Percentiles rank a stretch among this genome's conserved stretches.
These are phyloP conservation scores for Ailanthus altissimus DNA, from an alignment of 345 rosid genomes.

Conservation along the genomic window DNA sequence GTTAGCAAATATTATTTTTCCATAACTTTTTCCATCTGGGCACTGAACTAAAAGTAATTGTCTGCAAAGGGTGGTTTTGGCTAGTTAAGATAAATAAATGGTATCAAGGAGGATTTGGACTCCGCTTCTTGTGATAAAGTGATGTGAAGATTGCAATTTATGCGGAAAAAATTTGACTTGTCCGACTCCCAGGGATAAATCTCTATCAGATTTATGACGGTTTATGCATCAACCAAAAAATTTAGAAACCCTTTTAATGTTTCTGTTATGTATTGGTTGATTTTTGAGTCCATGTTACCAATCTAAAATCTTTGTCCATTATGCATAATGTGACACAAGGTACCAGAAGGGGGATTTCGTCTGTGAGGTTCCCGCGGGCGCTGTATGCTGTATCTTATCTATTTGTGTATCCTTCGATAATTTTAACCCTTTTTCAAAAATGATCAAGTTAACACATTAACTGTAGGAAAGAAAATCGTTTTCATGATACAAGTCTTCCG, in stretches of 20 bases:
- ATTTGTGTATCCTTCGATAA: neutral
- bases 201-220: neutral
- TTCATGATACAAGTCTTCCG: neutral
- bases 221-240: constrained; percentile 2
- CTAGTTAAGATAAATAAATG: neutral
- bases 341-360: neutral
- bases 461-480: neutral
- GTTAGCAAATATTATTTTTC: neutral
- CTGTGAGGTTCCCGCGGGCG: no score
- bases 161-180: neutral
- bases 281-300: neutral
- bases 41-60: neutral
- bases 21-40: neutral
- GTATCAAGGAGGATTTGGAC: neutral
- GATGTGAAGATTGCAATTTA: neutral
- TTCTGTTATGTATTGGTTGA: neutral
- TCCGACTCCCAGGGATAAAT: neutral
- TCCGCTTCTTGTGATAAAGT: neutral
- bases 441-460: no score
- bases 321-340: neutral
- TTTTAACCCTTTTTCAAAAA: neutral
- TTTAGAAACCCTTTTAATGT: neutral
- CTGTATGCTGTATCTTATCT: no score
- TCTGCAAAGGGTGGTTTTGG: neutral
- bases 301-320: neutral